A percentile compares a stretch with the other conserved stretches of the same genome.
Conservation (phyloP, 495 filamentous ascomycete genomes). For the Neohortaea acidophila region DNA sequence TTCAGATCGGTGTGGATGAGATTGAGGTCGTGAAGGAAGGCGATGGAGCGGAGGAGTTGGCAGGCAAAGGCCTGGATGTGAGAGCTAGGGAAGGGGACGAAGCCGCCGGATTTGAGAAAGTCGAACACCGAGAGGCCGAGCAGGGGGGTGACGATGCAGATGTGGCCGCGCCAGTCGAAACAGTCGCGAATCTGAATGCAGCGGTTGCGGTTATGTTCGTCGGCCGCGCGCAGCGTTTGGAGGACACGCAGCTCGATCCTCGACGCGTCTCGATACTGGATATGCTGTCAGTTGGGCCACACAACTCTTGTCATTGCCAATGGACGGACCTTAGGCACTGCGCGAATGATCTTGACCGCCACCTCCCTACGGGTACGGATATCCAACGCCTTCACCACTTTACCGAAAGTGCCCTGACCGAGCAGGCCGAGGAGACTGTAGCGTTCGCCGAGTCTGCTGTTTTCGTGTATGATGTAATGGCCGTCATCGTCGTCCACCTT, state of each 20-base stretch:
- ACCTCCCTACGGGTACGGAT: slow-evolving; percentile 57
- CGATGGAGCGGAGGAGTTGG: slow-evolving; percentile 93
- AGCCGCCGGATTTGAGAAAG: slow-evolving; percentile 86
- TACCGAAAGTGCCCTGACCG: slow-evolving; percentile 94
- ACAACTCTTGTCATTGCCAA: not conserved
- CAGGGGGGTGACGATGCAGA: slow-evolving; percentile 96
- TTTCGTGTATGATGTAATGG: slow-evolving; percentile 80
- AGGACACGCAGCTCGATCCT: slow-evolving; percentile 88
- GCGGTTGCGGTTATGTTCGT: slow-evolving; percentile 80
- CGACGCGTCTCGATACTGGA: slow-evolving; percentile 75
- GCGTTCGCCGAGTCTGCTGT: slow-evolving; percentile 68
- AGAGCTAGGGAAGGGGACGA: slow-evolving; percentile 96
- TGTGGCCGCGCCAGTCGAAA: slow-evolving; percentile 94
- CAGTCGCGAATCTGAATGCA: slow-evolving; percentile 96
- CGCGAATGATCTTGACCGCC: slow-evolving; percentile 94
- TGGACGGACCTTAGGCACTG: slow-evolving; percentile 57
- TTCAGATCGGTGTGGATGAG: slow-evolving; percentile 97
- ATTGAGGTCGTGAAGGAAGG: slow-evolving; percentile 93
- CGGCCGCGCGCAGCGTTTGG: slow-evolving; percentile 77
- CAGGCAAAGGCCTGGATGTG: slow-evolving; percentile 95
- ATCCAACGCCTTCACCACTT: slow-evolving; percentile 88
- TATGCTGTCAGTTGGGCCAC: not conserved
- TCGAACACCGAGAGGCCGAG: slow-evolving; percentile 96
- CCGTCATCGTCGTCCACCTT: slow-evolving; percentile 90
- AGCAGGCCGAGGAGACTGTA: slow-evolving; percentile 80